These are phyloP conservation scores for Lentinula novae-zelandiae DNA, from an alignment of 1,284 basidiomycete species.

Conservation along the genomic window DNA sequence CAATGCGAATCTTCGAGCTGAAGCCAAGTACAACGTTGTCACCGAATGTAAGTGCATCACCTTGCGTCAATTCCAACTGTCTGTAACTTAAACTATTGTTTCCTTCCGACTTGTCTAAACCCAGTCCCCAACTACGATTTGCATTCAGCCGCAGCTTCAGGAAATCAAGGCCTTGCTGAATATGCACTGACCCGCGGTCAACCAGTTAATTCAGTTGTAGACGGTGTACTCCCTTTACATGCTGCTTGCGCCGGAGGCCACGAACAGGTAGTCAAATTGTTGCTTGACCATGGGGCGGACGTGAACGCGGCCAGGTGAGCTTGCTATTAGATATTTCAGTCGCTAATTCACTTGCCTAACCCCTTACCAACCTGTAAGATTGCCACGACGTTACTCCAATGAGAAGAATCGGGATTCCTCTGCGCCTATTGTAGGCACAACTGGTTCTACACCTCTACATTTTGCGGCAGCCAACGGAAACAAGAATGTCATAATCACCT, in stretches of 20 bases:
- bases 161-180: constrained; percentile 83
- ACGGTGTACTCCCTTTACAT: constrained; percentile 89
- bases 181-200: constrained; percentile 91
- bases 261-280: constrained; percentile 77
- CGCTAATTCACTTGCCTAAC: constrained; percentile 2
- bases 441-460: constrained; percentile 89
- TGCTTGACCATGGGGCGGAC: constrained; percentile 89
- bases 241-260: constrained; percentile 87
- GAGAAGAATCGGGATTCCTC: constrained; percentile 65
- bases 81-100: background rate
- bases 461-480: constrained; percentile 94
- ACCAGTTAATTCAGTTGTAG: constrained; percentile 88
- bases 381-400: constrained; percentile 77
- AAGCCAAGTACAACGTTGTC: constrained; percentile 75
- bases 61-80: background rate
- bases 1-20: constrained; percentile 40
- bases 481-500: constrained; percentile 64
- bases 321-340: constrained; percentile 14
- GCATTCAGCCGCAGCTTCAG: constrained; percentile 85
- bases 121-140: constrained; percentile 83
- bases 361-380: constrained; percentile 33
- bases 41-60: constrained; percentile 60
- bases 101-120: constrained; percentile 13
- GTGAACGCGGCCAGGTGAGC: constrained; percentile 83
- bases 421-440: constrained; percentile 70